These are phyloP conservation scores for Deakozyma indianensis DNA, from an alignment of 805 yeast species.

Conservation along the genomic window DNA sequence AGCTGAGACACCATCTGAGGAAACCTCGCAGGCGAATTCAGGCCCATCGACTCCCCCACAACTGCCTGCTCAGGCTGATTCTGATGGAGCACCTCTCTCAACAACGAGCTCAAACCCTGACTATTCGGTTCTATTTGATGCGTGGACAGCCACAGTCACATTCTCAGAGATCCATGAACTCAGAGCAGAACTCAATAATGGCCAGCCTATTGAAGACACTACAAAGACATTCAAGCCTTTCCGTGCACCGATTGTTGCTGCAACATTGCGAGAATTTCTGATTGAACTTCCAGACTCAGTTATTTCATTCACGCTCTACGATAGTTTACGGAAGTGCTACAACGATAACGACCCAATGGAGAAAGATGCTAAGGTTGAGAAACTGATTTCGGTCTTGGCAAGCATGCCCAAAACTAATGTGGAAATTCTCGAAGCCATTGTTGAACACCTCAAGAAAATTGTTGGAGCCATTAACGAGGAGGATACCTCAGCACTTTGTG, in stretches of 20 bases:
- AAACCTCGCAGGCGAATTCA: background rate
- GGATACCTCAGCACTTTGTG: background rate
- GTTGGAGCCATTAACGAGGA: background rate
- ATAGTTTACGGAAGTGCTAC: constrained; percentile 19
- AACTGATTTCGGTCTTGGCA: background rate
- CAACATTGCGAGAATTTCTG: constrained; percentile 48
- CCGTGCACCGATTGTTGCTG: constrained; percentile 39
- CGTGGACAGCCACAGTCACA: constrained; percentile 47
- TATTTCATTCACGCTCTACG: constrained; percentile 48
- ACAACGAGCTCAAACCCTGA: constrained; percentile 10
- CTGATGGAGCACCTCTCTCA: constrained; percentile 42
- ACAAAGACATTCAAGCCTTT: constrained; percentile 23
- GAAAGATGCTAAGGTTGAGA: background rate
- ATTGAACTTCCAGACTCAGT: constrained; percentile 66
- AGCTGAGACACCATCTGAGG: background rate
- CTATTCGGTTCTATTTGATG: constrained; percentile 1
- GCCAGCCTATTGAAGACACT: constrained; percentile 16
- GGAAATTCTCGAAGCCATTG: background rate
- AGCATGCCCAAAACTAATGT: constrained; percentile 1
- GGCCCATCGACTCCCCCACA: background rate
- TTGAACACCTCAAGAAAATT: background rate
- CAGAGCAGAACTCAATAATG: constrained; percentile 28
- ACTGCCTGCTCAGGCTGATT: constrained; percentile 22
- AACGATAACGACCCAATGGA: background rate
- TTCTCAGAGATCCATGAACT: constrained; percentile 43